Evolutionary conservation across 2,329 filamentous ascomycete genomes (phyloP).

Genomic region (Diaporthe longicolla): DNA sequence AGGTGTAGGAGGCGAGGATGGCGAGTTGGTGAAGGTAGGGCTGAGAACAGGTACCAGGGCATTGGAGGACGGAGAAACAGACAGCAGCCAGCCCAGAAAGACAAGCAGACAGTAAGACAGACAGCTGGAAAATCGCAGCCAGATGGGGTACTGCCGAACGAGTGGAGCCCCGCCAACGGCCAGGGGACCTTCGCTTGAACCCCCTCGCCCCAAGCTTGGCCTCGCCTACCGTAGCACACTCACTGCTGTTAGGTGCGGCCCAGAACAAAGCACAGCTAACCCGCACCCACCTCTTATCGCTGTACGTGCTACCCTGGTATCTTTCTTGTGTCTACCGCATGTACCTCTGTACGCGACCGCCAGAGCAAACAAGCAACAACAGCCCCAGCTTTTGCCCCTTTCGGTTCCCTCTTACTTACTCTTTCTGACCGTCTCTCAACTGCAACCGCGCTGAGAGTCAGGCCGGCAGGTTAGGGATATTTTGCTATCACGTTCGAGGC

Average conservation of each 20-base stretch:
- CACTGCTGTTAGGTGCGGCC: background rate
- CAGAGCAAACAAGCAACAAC: background rate
- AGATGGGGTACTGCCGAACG: conserved; percentile 35
- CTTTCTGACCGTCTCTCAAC: conserved; percentile 13
- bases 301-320: background rate
- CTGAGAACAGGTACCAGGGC: conserved; percentile 41
- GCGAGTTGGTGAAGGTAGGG: conserved; percentile 47
- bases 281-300: conserved; percentile 13
- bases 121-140: conserved; percentile 41
- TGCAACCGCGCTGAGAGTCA: background rate
- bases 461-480: background rate
- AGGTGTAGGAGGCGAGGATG: conserved; percentile 36
- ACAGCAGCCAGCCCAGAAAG: background rate
- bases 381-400: conserved; percentile 15
- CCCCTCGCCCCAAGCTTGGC: conserved; percentile 9
- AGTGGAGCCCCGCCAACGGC: conserved; percentile 35
- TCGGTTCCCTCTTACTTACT: background rate
- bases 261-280: conserved; percentile 14
- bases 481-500: conserved; percentile 2
- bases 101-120: conserved; percentile 33
- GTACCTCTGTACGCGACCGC: background rate
- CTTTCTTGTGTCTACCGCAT: background rate
- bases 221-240: background rate
- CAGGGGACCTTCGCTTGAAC: conserved; percentile 22
- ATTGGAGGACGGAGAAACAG: conserved; percentile 36